Evolutionary conservation across 2,329 filamentous ascomycete species (phyloP).

Genomic region (Exutisphaerella laricina): DNA sequence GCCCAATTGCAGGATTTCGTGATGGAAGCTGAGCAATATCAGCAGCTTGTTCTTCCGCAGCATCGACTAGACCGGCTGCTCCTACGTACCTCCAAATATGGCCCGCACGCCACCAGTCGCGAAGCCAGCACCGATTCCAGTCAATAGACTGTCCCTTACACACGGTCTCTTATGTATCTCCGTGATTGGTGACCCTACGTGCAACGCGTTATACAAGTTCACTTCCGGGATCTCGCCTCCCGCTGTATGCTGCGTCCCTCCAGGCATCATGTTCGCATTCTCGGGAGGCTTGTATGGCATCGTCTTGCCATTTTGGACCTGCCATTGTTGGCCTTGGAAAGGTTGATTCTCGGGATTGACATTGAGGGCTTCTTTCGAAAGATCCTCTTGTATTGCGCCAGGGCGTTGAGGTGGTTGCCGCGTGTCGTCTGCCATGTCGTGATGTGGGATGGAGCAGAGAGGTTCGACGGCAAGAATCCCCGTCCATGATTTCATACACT

Average conservation of each 20-base stretch:
- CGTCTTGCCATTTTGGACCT: slow-evolving; percentile 19
- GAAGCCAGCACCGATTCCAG: slow-evolving; percentile 76
- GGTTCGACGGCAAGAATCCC: not conserved
- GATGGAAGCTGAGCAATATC: slow-evolving; percentile 47
- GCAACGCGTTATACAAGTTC: slow-evolving; percentile 53
- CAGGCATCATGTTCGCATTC: slow-evolving; percentile 51
- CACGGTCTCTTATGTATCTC: slow-evolving; percentile 76
- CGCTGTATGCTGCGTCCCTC: slow-evolving; percentile 54
- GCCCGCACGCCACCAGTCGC: slow-evolving; percentile 68
- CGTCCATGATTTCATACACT: not conserved
- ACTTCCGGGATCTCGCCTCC: slow-evolving; percentile 58
- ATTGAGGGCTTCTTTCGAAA: slow-evolving; percentile 29
- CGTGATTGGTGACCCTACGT: slow-evolving; percentile 61
- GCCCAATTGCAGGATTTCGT: slow-evolving; percentile 76
- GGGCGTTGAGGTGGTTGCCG: slow-evolving; percentile 27
- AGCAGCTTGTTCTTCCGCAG: not conserved
- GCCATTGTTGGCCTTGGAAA: slow-evolving; percentile 34
- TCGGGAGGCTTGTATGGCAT: slow-evolving; percentile 33
- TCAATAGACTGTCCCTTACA: slow-evolving; percentile 72
- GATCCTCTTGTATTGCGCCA: slow-evolving; percentile 17
- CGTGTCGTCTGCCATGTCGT: slow-evolving; percentile 44
- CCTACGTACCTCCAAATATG: slow-evolving; percentile 63
- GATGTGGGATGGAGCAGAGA: slow-evolving; percentile 2
- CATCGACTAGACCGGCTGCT: not conserved
- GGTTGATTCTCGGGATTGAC: slow-evolving; percentile 30